Base-by-base conservation (phyloP, 2,329 filamentous ascomycete genomes). In the Botrytis fragariae region DNA sequence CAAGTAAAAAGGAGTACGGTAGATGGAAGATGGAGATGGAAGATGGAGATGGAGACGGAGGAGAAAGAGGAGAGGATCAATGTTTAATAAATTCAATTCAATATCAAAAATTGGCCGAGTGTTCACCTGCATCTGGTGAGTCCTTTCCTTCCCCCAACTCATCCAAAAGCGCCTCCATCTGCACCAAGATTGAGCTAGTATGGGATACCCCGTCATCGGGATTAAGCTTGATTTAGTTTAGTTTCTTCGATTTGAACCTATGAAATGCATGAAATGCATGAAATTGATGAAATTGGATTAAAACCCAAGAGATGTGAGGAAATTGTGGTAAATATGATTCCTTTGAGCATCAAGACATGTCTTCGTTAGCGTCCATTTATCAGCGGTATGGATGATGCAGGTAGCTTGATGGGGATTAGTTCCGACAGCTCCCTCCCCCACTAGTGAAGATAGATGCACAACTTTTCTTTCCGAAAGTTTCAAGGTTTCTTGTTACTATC, bases 141-240 rank as follows among this genome's bases (percentile, higher is more conserved):
- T 7, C 51, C n/a, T 29, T 32, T n/a, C 37, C n/a, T 44, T 25
- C 7, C 25, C 35, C 25, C 16, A 67, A n/a, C 62, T 68, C 45
- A 42, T 29, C 35, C 48, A 69, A 69, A 67, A 59, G 48, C 65
- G 35, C 65, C 65, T 69, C 51, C 67, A 45, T 69, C 67, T 69
- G 67, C 67, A 69, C 25, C 51, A 25, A 32, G 45, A 69, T 69
- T 32, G 6, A 44, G 67, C 48, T 69, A 69, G 37, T 14, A 29
- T 35, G 22, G 18, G 20, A 57, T 29, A 18, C 65, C 44, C 35
- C 20, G 37, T 14, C 3, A 29, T 57, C 20, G 2, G 18, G 9
- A 57, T 59, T 32, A 18, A 69, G 39, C 37, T n/a, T 69, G 16
- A 32, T 35, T 29, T 16, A 37, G 35, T 18, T 44, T 44, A 45